Evolutionary conservation across 345 rosid species (phyloP).

Genomic region (Moricandia arvensis): DNA sequence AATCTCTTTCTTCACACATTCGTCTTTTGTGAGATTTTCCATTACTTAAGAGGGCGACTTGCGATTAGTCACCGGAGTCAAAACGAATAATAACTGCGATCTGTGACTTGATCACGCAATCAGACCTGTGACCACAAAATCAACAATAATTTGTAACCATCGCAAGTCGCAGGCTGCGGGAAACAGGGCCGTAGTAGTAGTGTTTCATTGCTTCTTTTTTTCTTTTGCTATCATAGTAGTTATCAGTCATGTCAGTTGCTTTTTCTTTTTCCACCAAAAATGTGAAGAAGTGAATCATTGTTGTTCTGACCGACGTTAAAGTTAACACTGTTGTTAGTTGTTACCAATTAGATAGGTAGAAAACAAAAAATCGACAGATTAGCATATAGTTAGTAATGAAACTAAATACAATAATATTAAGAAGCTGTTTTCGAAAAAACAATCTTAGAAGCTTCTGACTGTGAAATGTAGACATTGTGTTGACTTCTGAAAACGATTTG

Average conservation of each 20-base stretch:
- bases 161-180: too few species aligned
- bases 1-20: too few species aligned
- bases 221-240: neutral
- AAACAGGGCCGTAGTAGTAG: too few species aligned
- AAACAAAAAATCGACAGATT: neutral
- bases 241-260: conserved; percentile 2
- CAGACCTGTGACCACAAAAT: too few species aligned
- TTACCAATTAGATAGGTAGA: neutral
- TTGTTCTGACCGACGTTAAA: conserved; percentile 18
- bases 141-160: too few species aligned
- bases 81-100: too few species aligned
- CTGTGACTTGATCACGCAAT: too few species aligned
- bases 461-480: conserved; percentile 24
- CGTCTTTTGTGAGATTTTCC: too few species aligned
- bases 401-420: neutral
- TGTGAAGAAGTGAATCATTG: conserved; percentile 7
- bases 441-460: neutral
- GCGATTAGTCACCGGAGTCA: too few species aligned
- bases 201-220: neutral
- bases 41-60: too few species aligned
- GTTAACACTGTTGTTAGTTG: neutral
- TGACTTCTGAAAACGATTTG: conserved; percentile 20
- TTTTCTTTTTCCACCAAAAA: conserved; percentile 5
- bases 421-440: too few species aligned
- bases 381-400: neutral